These are phyloP conservation scores for Limonomyces culmigenus DNA, from an alignment of 1,284 basidiomycete species.

Conservation along the genomic window DNA sequence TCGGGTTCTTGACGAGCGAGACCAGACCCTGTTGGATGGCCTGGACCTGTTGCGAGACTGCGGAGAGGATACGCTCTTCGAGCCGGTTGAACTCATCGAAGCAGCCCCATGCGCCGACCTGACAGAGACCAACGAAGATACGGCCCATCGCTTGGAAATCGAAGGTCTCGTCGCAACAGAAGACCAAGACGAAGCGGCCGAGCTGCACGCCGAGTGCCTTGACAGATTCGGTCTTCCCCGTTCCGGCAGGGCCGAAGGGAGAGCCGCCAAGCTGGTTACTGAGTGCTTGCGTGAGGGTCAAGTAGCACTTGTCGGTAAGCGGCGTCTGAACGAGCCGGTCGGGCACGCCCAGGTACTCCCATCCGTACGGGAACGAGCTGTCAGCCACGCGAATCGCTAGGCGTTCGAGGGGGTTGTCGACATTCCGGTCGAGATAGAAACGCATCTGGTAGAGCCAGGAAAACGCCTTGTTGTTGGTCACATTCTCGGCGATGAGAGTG, in stretches of 20 bases:
- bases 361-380: constrained; percentile 92
- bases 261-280: constrained; percentile 91
- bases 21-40: constrained; percentile 94
- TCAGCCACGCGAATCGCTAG: constrained; percentile 79
- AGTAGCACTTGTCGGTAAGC: constrained; percentile 92
- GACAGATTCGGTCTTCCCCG: constrained; percentile 99
- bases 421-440: constrained; percentile 71
- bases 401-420: constrained; percentile 66
- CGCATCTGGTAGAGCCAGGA: constrained; percentile 98
- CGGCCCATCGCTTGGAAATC: constrained; percentile 99
- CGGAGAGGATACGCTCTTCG: constrained; percentile 94
- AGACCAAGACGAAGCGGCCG: constrained; percentile 94
- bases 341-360: constrained; percentile 95
- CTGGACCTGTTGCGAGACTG: constrained; percentile 98
- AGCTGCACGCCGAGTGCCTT: constrained; percentile 97
- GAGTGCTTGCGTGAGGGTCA: constrained; percentile 92
- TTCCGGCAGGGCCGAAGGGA: constrained; percentile 97
- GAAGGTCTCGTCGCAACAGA: constrained; percentile 99
- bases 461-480: constrained; percentile 58
- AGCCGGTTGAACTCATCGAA: constrained; percentile 98
- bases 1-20: constrained; percentile 62
- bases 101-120: constrained; percentile 98
- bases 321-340: constrained; percentile 98
- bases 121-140: constrained; percentile 95
- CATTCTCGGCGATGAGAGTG: constrained; percentile 52